These are phyloP conservation scores for Quercus phellos DNA, from an alignment of 331 rosid species.

Conservation along the genomic window DNA sequence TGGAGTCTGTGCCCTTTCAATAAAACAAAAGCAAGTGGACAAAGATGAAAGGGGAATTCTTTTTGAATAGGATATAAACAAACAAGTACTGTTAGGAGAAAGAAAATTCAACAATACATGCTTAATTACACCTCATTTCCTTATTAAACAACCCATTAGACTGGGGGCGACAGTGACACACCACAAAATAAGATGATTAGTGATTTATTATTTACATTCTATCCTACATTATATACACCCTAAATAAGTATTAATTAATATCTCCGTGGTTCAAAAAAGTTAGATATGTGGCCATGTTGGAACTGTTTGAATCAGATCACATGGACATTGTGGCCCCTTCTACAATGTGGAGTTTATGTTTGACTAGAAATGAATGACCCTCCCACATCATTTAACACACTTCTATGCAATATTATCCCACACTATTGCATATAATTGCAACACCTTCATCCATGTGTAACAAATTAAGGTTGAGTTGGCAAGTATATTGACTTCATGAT, in stretches of 20 bases:
- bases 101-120: too few species aligned
- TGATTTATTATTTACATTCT: not conserved
- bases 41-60: slow-evolving; percentile 3
- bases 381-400: slow-evolving; percentile 9
- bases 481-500: slow-evolving; percentile 22
- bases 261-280: not conserved
- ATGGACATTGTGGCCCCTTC: slow-evolving; percentile 11
- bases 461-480: slow-evolving; percentile 31
- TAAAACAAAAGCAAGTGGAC: slow-evolving; percentile 26
- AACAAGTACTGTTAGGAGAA: not conserved
- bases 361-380: slow-evolving; percentile 14
- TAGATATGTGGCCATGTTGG: not conserved
- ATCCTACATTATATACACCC: not conserved
- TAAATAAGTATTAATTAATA: too few species aligned
- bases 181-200: not conserved
- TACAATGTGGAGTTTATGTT: slow-evolving; percentile 12
- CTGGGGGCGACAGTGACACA: not conserved
- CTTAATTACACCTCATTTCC: not conserved
- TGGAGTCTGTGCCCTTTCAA: slow-evolving; percentile 20
- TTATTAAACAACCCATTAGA: not conserved
- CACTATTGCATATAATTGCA: slow-evolving; percentile 17
- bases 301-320: not conserved
- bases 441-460: slow-evolving; percentile 11
- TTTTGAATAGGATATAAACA: slow-evolving; percentile 1
- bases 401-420: slow-evolving; percentile 9